Conservation (phyloP, 2,329 filamentous ascomycete genomes). For the Phaeosphaeria sp. region DNA sequence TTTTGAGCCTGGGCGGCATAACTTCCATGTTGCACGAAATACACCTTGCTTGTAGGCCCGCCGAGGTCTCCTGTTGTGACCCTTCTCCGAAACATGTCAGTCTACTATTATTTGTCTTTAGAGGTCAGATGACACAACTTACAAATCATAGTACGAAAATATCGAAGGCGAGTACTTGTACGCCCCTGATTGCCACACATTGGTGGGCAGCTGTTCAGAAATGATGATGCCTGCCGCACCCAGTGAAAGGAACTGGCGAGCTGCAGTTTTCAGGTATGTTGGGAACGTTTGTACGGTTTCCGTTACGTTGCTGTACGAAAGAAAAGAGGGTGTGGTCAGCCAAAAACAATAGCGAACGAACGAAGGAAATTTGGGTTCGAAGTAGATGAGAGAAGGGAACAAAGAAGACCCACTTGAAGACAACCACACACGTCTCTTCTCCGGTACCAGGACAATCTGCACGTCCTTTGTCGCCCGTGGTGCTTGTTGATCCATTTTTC, state of each 20-base stretch:
- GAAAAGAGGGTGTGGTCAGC: too few species aligned
- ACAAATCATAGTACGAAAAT: conserved; percentile 53
- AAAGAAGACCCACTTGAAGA: conserved; percentile 42
- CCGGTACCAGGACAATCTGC: conserved; percentile 64
- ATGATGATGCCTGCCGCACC: conserved; percentile 63
- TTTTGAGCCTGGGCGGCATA: too few species aligned
- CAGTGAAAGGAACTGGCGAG: conserved; percentile 58
- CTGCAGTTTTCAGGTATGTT: conserved; percentile 63
- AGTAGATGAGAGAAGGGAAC: too few species aligned
- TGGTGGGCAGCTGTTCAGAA: conserved; percentile 64
- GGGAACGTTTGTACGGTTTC: too few species aligned
- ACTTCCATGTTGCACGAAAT: too few species aligned
- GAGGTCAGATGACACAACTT: too few species aligned
- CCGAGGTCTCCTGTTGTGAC: too few species aligned
- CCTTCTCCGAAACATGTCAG: too few species aligned
- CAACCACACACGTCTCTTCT: conserved; percentile 58
- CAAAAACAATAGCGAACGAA: conserved; percentile 26
- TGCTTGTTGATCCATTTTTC: conserved; percentile 59
- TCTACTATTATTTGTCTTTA: too few species aligned
- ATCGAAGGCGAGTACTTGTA: conserved; percentile 56
- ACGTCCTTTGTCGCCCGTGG: conserved; percentile 63
- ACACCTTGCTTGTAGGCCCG: too few species aligned
- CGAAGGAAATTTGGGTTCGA: too few species aligned
- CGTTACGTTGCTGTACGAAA: too few species aligned
- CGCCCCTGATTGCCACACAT: conserved; percentile 63